These are phyloP conservation scores for Cercis canadensis DNA, from an alignment of 306 rosid genomes.

Conservation along the genomic window DNA sequence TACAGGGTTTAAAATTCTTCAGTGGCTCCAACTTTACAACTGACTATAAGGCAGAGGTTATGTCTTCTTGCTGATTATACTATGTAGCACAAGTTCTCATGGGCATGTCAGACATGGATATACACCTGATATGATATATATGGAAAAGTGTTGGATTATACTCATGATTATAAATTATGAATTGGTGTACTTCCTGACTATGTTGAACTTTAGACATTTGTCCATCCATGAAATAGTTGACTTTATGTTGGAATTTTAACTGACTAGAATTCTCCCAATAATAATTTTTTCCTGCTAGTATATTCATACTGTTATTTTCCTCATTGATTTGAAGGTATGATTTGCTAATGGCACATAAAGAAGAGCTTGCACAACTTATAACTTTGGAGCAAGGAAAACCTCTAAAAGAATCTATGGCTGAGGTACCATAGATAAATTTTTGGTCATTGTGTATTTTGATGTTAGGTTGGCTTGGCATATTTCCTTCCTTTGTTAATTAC, in stretches of 20 bases:
- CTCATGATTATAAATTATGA: background rate
- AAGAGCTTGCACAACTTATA: constrained; percentile 88
- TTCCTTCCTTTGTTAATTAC: constrained; percentile 8
- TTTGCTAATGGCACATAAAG: constrained; percentile 71
- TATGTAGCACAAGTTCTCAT: too few species aligned
- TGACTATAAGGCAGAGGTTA: too few species aligned
- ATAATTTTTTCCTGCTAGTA: constrained; percentile 22
- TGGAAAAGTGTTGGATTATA: too few species aligned
- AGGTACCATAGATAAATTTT: constrained; percentile 57
- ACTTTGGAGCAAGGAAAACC: constrained; percentile 99
- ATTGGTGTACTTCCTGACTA: constrained; percentile 18
- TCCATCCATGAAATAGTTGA: constrained; percentile 13
- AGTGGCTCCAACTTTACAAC: too few species aligned
- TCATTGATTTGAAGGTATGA: constrained; percentile 69
- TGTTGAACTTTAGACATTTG: constrained; percentile 14
- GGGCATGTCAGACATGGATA: too few species aligned
- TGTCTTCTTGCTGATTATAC: too few species aligned
- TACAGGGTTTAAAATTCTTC: too few species aligned
- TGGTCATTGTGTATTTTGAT: constrained; percentile 31
- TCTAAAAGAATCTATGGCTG: constrained; percentile 84
- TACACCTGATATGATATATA: too few species aligned
- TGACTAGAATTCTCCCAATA: constrained; percentile 18
- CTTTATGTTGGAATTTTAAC: background rate
- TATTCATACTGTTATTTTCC: constrained; percentile 27
- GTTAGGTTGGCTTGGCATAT: constrained; percentile 14